These are phyloP conservation scores for Cladosporium austrohemisphaericum DNA, from an alignment of 2,329 filamentous ascomycete species.

Conservation along the genomic window DNA sequence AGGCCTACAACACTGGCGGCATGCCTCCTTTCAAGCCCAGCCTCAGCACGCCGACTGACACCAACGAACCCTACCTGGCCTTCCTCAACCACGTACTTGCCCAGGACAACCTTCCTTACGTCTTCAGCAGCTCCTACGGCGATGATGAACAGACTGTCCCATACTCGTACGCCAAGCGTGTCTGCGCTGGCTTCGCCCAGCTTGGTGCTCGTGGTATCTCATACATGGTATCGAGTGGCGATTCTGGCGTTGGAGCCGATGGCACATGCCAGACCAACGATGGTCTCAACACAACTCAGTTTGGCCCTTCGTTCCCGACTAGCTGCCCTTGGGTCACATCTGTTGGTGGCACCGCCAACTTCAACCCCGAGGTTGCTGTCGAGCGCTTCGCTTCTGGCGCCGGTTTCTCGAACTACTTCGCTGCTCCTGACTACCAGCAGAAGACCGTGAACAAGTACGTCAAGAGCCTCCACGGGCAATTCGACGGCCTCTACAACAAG, in stretches of 20 bases:
- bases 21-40: constrained; percentile 52
- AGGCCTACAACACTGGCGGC: constrained; percentile 59
- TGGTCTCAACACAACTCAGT: constrained; percentile 41
- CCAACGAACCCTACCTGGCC: constrained; percentile 66
- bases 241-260: constrained; percentile 54
- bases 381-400: constrained; percentile 49
- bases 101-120: constrained; percentile 55
- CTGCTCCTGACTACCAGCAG: constrained; percentile 43
- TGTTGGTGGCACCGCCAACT: constrained; percentile 43
- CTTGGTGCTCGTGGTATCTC: constrained; percentile 65
- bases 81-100: constrained; percentile 58
- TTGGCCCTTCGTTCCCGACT: constrained; percentile 45
- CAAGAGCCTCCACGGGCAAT: constrained; percentile 36
- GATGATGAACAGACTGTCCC: constrained; percentile 65
- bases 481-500: constrained; percentile 45
- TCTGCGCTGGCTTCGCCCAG: constrained; percentile 61
- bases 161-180: constrained; percentile 55
- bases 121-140: constrained; percentile 64
- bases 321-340: constrained; percentile 48
- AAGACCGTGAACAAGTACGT: constrained; percentile 40
- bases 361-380: constrained; percentile 44
- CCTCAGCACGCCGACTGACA: constrained; percentile 45
- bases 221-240: constrained; percentile 61
- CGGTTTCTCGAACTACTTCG: constrained; percentile 46
- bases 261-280: constrained; percentile 46